A percentile compares a stretch with the other conserved stretches of the same genome.
Evolutionary conservation across 805 yeast species (phyloP).

Genomic region (Hanseniaspora occidentalis): DNA sequence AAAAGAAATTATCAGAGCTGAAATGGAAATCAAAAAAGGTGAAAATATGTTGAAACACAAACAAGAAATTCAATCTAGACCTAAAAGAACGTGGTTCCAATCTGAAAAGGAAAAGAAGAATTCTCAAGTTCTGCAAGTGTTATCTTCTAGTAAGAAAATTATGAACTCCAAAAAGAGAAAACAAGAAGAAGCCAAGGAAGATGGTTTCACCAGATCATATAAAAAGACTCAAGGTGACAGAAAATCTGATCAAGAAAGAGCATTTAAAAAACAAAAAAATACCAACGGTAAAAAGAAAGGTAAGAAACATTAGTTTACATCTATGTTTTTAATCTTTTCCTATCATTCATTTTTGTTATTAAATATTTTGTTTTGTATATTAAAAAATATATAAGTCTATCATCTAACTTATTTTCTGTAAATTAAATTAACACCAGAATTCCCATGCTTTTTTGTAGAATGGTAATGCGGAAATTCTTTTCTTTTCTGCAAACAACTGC

Average conservation of each 20-base stretch:
- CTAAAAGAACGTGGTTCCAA: conserved; percentile 96
- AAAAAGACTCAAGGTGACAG: conserved; percentile 76
- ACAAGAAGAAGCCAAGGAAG: conserved; percentile 51
- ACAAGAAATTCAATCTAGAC: conserved; percentile 76
- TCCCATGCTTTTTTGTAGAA: neutral
- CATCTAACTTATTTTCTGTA: neutral
- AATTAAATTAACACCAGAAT: neutral
- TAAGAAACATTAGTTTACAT: conserved; percentile 18
- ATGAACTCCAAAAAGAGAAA: conserved; percentile 62
- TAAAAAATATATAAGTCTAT: neutral
- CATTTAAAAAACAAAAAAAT: conserved; percentile 24
- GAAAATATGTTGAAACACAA: conserved; percentile 70
- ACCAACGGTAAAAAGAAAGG: conserved; percentile 15
- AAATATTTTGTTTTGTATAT: neutral
- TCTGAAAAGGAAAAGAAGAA: conserved; percentile 31
- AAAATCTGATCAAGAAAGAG: conserved; percentile 33
- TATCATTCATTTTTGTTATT: no score
- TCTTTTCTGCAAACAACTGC: conserved; percentile 36
- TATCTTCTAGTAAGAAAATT: conserved; percentile 37
- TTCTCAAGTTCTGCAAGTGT: conserved; percentile 24
- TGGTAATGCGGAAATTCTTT: conserved; percentile 4
- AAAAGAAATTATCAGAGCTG: conserved; percentile 78
- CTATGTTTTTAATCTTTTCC: conserved; percentile 15
- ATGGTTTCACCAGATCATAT: conserved; percentile 39
- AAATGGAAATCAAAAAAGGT: conserved; percentile 79